Conservation (phyloP, 305 asterid genomes). For the Plantago coronopus region DNA sequence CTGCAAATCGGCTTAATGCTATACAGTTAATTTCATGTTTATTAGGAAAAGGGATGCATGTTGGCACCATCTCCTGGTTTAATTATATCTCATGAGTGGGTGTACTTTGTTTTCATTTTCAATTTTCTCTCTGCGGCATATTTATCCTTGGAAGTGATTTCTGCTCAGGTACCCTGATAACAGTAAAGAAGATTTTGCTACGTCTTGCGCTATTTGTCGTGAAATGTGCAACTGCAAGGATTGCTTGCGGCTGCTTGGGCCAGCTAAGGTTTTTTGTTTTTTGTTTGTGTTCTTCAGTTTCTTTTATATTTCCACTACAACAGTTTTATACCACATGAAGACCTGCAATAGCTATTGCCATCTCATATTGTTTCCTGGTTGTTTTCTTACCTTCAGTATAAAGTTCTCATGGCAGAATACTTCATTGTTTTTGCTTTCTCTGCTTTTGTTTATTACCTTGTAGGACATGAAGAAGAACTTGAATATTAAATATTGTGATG, state of each 20-base stretch:
- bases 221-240: slow-evolving; percentile 68
- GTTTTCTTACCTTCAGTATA: neutral
- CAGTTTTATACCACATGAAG: neutral
- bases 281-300: neutral
- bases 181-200: slow-evolving; percentile 54
- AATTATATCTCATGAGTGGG: neutral
- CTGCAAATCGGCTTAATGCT: neutral
- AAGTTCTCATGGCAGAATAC: slow-evolving; percentile 3
- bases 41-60: neutral
- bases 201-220: slow-evolving; percentile 62
- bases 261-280: slow-evolving; percentile 47
- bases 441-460: slow-evolving; percentile 14
- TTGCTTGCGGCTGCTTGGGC: slow-evolving; percentile 58
- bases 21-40: neutral
- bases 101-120: too few relatives aligned
- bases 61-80: neutral
- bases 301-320: neutral
- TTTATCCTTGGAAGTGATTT: slow-evolving; percentile 19
- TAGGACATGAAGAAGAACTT: slow-evolving; percentile 37
- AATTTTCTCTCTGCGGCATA: too few relatives aligned
- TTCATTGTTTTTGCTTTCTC: slow-evolving; percentile 6
- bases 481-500: slow-evolving; percentile 26
- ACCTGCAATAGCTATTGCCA: slow-evolving; percentile 6
- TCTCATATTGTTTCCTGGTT: neutral
- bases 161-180: slow-evolving; percentile 61